Evolutionary conservation across 2,329 filamentous ascomycete genomes (phyloP).

Genomic region (Colletotrichum cuscutae): DNA sequence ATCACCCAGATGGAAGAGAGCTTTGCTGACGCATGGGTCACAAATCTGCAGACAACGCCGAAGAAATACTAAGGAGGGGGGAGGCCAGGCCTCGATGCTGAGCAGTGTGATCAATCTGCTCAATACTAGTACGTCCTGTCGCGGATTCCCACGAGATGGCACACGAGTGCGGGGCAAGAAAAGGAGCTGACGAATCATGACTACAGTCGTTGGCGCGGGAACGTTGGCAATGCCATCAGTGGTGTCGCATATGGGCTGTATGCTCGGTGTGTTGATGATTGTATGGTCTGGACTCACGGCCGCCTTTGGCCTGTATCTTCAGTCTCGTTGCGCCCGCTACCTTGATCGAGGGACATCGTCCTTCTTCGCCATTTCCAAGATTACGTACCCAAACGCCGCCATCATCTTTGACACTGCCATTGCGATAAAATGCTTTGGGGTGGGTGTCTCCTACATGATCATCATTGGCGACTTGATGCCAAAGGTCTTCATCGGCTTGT

Average conservation of each 20-base stretch:
- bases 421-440: constrained; percentile 97
- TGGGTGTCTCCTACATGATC: constrained; percentile 96
- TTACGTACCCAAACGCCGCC: constrained; percentile 96
- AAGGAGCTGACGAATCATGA: constrained; percentile 29
- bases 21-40: constrained; percentile 19
- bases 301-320: constrained; percentile 93
- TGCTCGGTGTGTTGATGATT: constrained; percentile 85
- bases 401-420: constrained; percentile 97
- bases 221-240: constrained; percentile 96
- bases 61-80: constrained; percentile 76
- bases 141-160: neutral
- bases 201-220: constrained; percentile 87
- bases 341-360: constrained; percentile 88
- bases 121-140: constrained; percentile 82
- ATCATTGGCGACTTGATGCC: constrained; percentile 99
- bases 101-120: constrained; percentile 96
- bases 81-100: constrained; percentile 86
- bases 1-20: neutral
- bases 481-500: constrained; percentile 87
- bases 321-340: constrained; percentile 92
- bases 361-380: constrained; percentile 96
- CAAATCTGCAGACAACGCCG: constrained; percentile 59
- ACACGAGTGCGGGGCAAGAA: neutral
- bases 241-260: constrained; percentile 94
- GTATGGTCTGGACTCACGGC: constrained; percentile 91